Base-by-base conservation (phyloP, 768 basidiomycete genomes). In the Xerocomus potaroensis region DNA sequence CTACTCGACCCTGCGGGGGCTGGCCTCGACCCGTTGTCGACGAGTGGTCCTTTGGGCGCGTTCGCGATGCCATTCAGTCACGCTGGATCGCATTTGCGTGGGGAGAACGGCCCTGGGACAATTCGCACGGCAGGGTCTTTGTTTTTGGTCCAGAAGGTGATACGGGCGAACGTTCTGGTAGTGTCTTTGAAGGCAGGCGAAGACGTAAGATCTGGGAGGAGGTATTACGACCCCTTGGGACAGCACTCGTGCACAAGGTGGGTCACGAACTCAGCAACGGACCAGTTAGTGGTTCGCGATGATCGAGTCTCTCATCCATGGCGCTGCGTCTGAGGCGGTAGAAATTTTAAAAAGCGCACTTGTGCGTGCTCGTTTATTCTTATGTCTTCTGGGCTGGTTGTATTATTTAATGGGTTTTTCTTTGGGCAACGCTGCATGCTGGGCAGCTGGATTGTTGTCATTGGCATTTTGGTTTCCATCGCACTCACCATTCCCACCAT, bases 141-240 rank as follows among this genome's bases (percentile, higher is more conserved):
- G 85, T 90, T 16, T 87, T 90, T 54, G 87, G 87, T 4, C 87
- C 87, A 0, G 87, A 89, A 60, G 87, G 87, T 43, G 87, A 90
- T 66, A 79, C 78, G 0, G 87, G 87, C 37, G 86, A 87, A 63
- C 77, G 87, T 38, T 79, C 77, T 12, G 68, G 62, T 45, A 65
- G 69, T 22, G 83, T 88, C 12, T 86, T 90, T 45, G 79, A 80
- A 45, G 80, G 82, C 3, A 67, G 87, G 27, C 65, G 87, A 38
- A 69, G 85, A 50, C 74, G 63, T 41, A 66, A 67, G 43, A 61
- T 77, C 45, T 90, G 87, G 87, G 75, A 72, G 50, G 75, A 80
- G 41, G 79, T 79, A 15, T 64, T 90, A 16, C 80, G 80, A 55
- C 84, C 84, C 21, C 72, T 90, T 0, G 87, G 87, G 8, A 73